These are phyloP conservation scores for Cokeromyces recurvatus DNA, from an alignment of 371 early-diverging fungal genomes.

Conservation along the genomic window DNA sequence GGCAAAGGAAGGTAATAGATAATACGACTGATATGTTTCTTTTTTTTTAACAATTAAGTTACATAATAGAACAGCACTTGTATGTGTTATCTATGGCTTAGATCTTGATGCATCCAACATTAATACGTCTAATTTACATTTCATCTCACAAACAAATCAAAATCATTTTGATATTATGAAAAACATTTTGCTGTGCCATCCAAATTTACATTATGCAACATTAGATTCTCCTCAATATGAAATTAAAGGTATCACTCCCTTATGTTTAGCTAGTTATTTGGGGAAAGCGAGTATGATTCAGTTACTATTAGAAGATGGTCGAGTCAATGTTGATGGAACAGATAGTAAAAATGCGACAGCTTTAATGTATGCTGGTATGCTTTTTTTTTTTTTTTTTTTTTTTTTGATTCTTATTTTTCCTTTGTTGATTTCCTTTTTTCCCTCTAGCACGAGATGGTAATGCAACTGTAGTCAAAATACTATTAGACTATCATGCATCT, in stretches of 20 bases:
- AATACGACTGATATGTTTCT: no score
- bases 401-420: no score
- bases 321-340: conserved; percentile 62
- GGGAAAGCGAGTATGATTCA: conserved; percentile 62
- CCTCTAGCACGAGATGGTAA: conserved; percentile 65
- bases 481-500: conserved; percentile 56
- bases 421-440: background rate
- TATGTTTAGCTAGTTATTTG: conserved; percentile 72
- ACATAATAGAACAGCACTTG: conserved; percentile 44
- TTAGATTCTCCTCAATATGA: conserved; percentile 64
- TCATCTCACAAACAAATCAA: conserved; percentile 53
- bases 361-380: conserved; percentile 75
- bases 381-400: conserved; percentile 5
- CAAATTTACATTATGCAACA: conserved; percentile 48
- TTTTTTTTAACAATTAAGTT: background rate
- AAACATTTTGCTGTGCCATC: conserved; percentile 52
- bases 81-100: conserved; percentile 59
- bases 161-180: conserved; percentile 56
- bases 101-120: conserved; percentile 50
- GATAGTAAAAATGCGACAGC: conserved; percentile 73
- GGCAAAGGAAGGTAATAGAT: conserved; percentile 59
- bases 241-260: conserved; percentile 67
- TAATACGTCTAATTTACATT: conserved; percentile 54
- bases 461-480: conserved; percentile 49
- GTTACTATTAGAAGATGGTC: conserved; percentile 58